Evolutionary conservation across 768 basidiomycete species (phyloP).

Genomic region (Lactarius quietus): DNA sequence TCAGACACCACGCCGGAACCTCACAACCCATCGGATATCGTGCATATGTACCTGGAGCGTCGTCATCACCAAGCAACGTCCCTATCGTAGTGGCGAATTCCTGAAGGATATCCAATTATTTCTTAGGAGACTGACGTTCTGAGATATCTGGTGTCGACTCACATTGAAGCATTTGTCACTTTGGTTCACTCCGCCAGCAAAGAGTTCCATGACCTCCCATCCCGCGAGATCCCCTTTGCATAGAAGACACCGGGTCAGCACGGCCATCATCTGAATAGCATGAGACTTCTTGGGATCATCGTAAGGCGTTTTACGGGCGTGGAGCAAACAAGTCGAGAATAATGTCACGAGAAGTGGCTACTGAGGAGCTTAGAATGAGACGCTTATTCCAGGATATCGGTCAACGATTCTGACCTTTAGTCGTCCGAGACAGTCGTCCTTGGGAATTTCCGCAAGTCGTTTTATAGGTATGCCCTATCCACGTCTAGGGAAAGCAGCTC

Average conservation of each 20-base stretch:
- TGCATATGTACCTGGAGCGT: constrained; percentile 41
- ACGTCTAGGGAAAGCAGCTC: constrained; percentile 51
- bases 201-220: constrained; percentile 70
- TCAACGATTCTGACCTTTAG: constrained; percentile 46
- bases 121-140: neutral
- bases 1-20: constrained; percentile 9
- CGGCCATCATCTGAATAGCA: constrained; percentile 50
- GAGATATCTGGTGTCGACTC: constrained; percentile 23
- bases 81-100: constrained; percentile 47
- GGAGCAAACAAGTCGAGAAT: constrained; percentile 45
- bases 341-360: constrained; percentile 49
- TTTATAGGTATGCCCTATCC: constrained; percentile 42
- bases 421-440: constrained; percentile 46
- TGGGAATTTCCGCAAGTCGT: constrained; percentile 41
- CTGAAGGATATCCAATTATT: constrained; percentile 32
- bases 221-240: constrained; percentile 54
- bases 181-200: constrained; percentile 55
- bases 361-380: constrained; percentile 31
- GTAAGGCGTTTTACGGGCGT: constrained; percentile 36
- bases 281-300: constrained; percentile 38
- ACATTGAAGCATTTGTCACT: constrained; percentile 61
- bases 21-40: neutral
- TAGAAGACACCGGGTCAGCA: constrained; percentile 47
- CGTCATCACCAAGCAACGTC: constrained; percentile 43
- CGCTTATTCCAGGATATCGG: neutral